phyloP scores from a whole-genome alignment of 1,284 basidiomycete genomes.

The Boletus sp. region DNA sequence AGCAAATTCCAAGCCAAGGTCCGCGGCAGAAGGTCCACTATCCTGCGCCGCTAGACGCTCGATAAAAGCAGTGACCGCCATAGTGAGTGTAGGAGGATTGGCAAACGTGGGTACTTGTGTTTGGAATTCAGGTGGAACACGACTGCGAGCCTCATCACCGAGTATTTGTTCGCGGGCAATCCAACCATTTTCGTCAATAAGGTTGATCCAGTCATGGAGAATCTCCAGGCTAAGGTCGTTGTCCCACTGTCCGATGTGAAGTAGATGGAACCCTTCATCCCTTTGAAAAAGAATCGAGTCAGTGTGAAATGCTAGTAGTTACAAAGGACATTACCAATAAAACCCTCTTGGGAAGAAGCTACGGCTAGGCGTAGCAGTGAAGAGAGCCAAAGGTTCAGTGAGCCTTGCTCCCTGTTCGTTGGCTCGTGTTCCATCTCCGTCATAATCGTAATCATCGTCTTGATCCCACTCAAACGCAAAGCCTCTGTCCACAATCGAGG shows the following conservation, averaged over 20 bases:
- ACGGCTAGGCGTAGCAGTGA: constrained; percentile 92
- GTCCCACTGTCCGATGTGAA: constrained; percentile 92
- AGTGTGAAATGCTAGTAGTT: constrained; percentile 6
- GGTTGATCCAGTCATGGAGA: constrained; percentile 83
- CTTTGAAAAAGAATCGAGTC: constrained; percentile 41
- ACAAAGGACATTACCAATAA: constrained; percentile 68
- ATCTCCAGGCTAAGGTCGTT: constrained; percentile 91
- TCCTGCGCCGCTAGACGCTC: constrained; percentile 60
- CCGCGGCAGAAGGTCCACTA: constrained; percentile 53
- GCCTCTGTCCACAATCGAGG: constrained; percentile 82
- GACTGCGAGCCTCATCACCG: constrained; percentile 93
- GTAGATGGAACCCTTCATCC: constrained; percentile 96
- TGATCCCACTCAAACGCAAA: constrained; percentile 91
- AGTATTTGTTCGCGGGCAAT: constrained; percentile 95
- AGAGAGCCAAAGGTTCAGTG: constrained; percentile 74
- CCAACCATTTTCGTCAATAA: constrained; percentile 95
- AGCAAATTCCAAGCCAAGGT: constrained; percentile 66
- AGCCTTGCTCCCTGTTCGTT: constrained; percentile 58
- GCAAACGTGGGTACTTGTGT: constrained; percentile 92
- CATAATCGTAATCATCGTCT: constrained; percentile 61
- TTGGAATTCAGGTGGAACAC: constrained; percentile 87
- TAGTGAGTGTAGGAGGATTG: constrained; percentile 91
- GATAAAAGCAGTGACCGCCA: constrained; percentile 90
- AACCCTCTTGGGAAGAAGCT: constrained; percentile 97
- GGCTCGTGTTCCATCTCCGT: constrained; percentile 40